These are phyloP conservation scores for Onygenales sp. DNA, from an alignment of 2,329 filamentous ascomycete genomes.

Conservation along the genomic window DNA sequence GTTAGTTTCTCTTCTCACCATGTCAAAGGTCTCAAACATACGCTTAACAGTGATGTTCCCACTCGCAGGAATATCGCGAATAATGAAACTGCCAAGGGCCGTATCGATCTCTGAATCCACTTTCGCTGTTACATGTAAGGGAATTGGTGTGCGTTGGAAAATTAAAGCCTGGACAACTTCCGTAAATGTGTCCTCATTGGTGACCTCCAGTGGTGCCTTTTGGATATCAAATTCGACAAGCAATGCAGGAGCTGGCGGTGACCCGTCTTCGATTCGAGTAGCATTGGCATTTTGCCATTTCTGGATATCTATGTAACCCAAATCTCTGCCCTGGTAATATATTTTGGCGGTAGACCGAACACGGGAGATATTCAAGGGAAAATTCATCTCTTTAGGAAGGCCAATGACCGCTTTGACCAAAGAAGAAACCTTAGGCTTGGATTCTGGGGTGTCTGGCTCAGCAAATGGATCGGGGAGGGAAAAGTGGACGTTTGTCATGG, in stretches of 20 bases:
- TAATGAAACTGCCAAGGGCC: constrained; percentile 66
- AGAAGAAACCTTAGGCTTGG: constrained; percentile 72
- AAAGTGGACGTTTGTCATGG: constrained; percentile 77
- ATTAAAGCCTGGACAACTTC: constrained; percentile 72
- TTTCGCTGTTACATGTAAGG: constrained; percentile 63
- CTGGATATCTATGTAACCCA: constrained; percentile 69
- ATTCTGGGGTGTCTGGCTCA: constrained; percentile 61
- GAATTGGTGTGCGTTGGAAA: constrained; percentile 61
- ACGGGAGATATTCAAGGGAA: constrained; percentile 66
- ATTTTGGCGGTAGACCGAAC: constrained; percentile 73
- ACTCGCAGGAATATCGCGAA: constrained; percentile 74
- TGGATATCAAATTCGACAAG: constrained; percentile 67
- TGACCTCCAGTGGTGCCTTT: constrained; percentile 73
- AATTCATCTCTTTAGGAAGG: constrained; percentile 77
- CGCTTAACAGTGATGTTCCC: constrained; percentile 86
- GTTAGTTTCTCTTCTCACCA: not conserved
- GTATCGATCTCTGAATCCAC: constrained; percentile 80
- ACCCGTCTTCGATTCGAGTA: constrained; percentile 51
- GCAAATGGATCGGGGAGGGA: constrained; percentile 71
- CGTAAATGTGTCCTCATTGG: constrained; percentile 67
- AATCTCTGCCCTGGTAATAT: constrained; percentile 64
- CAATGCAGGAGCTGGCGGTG: constrained; percentile 52
- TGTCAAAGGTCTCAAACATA: constrained; percentile 48
- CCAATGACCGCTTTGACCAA: constrained; percentile 69
- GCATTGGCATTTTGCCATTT: constrained; percentile 83